These are phyloP conservation scores for Chrysochromulina parva DNA, from an alignment of 78 protist species.

Conservation along the genomic window DNA sequence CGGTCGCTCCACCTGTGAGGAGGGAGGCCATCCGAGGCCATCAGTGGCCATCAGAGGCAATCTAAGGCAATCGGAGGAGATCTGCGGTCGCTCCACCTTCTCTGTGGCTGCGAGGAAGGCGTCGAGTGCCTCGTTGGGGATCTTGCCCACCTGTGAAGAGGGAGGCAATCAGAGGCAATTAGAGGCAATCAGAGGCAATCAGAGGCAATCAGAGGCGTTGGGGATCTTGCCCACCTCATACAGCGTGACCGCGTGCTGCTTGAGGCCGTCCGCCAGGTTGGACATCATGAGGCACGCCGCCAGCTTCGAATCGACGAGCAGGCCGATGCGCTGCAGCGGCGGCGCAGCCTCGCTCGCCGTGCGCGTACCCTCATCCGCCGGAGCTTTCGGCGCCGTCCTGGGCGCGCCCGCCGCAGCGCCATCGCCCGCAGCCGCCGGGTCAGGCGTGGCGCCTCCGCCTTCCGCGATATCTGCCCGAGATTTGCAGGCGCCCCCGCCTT, in stretches of 20 bases:
- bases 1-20: neutral
- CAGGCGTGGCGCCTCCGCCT: neutral
- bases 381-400: too few species aligned
- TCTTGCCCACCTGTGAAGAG: constrained; percentile 74
- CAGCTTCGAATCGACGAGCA: constrained; percentile 82
- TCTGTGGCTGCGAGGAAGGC: constrained; percentile 52
- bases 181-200: neutral
- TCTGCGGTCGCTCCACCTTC: constrained; percentile 62
- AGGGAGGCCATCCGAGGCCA: too few species aligned
- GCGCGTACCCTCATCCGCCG: too few species aligned
- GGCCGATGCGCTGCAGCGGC: constrained; percentile 52
- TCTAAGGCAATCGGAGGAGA: too few species aligned
- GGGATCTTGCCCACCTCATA: constrained; percentile 67
- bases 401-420: too few species aligned
- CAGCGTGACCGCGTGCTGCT: constrained; percentile 93
- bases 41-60: too few species aligned
- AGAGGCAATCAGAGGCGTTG: neutral
- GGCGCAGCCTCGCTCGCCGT: too few species aligned
- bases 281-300: constrained; percentile 96
- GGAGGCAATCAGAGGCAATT: neutral
- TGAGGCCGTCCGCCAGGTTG: constrained; percentile 76
- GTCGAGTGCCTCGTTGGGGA: constrained; percentile 79
- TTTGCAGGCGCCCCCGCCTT: neutral
- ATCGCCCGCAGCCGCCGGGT: too few species aligned
- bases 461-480: too few species aligned